Evolutionary conservation across 441 rosid species (phyloP), one percentile per base, ranked within the genome.

Genomic region (Populus hybrid): DNA sequence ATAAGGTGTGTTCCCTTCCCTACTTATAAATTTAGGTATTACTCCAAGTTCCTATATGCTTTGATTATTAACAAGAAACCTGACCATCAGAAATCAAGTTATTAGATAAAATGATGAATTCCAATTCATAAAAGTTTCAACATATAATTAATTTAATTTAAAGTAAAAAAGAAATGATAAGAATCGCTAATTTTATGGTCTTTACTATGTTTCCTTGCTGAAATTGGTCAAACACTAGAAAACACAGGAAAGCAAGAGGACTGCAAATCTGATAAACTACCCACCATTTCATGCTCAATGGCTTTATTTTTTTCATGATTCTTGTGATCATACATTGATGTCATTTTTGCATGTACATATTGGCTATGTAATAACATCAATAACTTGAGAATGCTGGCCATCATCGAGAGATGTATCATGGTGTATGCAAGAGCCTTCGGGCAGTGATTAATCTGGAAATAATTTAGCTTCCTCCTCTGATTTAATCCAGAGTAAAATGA

Each of bases 1-100:
- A 91, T 73, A 96, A 96, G 93, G 99, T 93, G 82, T 42, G 76
- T 50, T 80, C 74, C 34, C 76, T 73, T 78, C 71, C 79, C 68
- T 69, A 71, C 80, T 75, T 67, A 34, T 74, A 74, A 20, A 64
- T 74, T 69, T 79, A 9, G 73, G 26, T 23, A 10, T 54, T 66
- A 38, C 16, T 10, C 20, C 64, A 34, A 11, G 4, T 2, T 66
- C 76, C 36, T 36, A 46, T 26, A 10, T 80, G 54, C 16, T 63
- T 79, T 74, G 9, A 10, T 46, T 46, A 46, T 14, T 46, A 46
- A 4, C 18, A 54, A 18, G 61, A 54, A 54, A 54, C 21, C 18
- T 5, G 9, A 54, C 61, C 61, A 54, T 4, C 61, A 54, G n/a
- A 54, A 54, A 18, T 16, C n/a, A 21, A 54, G 8, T 54, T 18